These are phyloP conservation scores for Arthrobotrys iridis DNA, from an alignment of 2,329 filamentous ascomycete species.

Conservation along the genomic window DNA sequence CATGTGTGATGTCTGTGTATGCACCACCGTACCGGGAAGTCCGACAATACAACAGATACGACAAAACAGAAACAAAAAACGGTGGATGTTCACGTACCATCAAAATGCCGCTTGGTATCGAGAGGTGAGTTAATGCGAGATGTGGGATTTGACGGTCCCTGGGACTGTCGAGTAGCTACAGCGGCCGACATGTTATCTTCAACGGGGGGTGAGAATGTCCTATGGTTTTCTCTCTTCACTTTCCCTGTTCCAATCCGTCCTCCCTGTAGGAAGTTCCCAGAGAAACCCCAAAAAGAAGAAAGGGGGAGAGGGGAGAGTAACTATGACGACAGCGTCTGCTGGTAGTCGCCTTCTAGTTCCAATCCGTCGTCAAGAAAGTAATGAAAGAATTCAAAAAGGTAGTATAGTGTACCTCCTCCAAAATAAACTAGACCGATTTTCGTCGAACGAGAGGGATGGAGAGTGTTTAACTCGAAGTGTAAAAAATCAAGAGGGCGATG, in stretches of 20 bases:
- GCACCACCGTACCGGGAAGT: background rate
- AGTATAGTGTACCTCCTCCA: background rate
- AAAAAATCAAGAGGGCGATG: background rate
- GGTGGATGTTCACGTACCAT: constrained; percentile 55
- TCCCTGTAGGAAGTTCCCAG: constrained; percentile 52
- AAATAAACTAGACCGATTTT: background rate
- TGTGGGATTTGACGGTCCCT: constrained; percentile 56
- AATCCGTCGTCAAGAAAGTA: constrained; percentile 29
- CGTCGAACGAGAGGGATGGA: constrained; percentile 5
- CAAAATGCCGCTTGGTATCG: constrained; percentile 57
- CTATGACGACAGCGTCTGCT: constrained; percentile 47
- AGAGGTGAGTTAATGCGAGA: constrained; percentile 58
- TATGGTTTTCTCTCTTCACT: constrained; percentile 16
- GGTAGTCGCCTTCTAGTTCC: constrained; percentile 34
- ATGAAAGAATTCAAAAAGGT: background rate
- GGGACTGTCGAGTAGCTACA: constrained; percentile 58
- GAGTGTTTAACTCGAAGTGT: background rate
- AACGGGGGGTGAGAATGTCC: constrained; percentile 49
- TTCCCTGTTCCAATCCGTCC: constrained; percentile 49
- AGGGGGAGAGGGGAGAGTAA: background rate
- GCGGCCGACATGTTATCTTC: constrained; percentile 58
- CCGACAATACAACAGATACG: constrained; percentile 2
- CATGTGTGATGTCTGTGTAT: no score
- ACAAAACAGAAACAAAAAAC: background rate
- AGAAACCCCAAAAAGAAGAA: no score